Evolutionary conservation across 768 basidiomycete species (phyloP).

Genomic region (Thelephora ganbajun): DNA sequence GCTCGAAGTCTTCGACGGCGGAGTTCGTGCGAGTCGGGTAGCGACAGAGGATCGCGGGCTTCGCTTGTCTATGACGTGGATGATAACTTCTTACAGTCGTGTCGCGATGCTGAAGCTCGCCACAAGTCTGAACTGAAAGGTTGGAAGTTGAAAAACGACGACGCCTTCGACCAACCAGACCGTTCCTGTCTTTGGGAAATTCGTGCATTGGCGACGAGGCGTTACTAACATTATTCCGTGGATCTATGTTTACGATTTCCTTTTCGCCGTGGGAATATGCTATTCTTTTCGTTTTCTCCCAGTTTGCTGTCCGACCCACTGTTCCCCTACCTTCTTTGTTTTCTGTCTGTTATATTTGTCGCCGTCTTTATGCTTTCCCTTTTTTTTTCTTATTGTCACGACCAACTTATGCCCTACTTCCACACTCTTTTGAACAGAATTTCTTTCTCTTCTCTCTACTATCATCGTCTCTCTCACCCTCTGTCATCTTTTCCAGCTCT

Average conservation of each 20-base stretch:
- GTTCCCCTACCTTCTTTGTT: background rate
- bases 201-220: constrained; percentile 73
- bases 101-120: constrained; percentile 65
- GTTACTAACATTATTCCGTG: constrained; percentile 33
- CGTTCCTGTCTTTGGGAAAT: constrained; percentile 68
- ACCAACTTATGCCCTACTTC: background rate
- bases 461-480: too few relatives aligned
- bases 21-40: constrained; percentile 62
- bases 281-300: background rate
- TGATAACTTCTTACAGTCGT: constrained; percentile 57
- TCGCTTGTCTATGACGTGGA: constrained; percentile 70
- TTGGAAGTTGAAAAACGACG: constrained; percentile 32
- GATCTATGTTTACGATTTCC: background rate
- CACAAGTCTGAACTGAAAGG: constrained; percentile 78
- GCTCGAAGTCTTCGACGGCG: constrained; percentile 43
- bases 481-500: too few relatives aligned
- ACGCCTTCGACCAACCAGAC: constrained; percentile 28
- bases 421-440: too few relatives aligned
- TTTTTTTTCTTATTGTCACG: background rate
- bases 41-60: constrained; percentile 68
- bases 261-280: background rate
- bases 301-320: background rate
- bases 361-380: too few relatives aligned
- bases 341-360: background rate
- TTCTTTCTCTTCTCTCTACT: too few relatives aligned